Evolutionary conservation across 208 protist species (phyloP).

Genomic region (Trypanosoma conorhini): DNA sequence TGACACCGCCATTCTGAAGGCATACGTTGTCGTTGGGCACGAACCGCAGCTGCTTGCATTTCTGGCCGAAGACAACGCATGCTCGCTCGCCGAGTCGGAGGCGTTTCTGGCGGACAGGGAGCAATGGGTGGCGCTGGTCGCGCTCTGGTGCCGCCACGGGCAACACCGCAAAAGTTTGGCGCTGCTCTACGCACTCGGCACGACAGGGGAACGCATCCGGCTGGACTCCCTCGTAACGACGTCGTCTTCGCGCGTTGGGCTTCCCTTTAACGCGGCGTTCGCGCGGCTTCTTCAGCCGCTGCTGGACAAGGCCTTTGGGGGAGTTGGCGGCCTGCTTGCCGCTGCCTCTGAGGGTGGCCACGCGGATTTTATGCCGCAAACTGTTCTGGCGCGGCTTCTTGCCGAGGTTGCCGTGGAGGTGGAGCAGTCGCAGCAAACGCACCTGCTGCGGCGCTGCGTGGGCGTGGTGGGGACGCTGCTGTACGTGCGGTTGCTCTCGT

Average conservation of each 20-base stretch:
- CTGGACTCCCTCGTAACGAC: constrained; percentile 8
- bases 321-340: neutral
- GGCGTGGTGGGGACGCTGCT: constrained; percentile 29
- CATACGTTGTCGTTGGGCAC: constrained; percentile 31
- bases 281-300: constrained; percentile 9
- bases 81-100: constrained; percentile 32
- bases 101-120: constrained; percentile 35
- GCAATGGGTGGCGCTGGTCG: constrained; percentile 56
- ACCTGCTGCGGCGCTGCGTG: constrained; percentile 19
- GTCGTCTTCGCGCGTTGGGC: neutral
- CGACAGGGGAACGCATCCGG: constrained; percentile 20
- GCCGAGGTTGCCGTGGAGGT: neutral
- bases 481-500: constrained; percentile 18
- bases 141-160: constrained; percentile 33
- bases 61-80: constrained; percentile 40
- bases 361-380: constrained; percentile 22
- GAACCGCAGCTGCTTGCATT: constrained; percentile 58
- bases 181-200: constrained; percentile 24
- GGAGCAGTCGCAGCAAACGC: neutral
- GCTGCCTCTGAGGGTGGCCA: neutral
- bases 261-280: constrained; percentile 19
- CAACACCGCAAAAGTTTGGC: constrained; percentile 23
- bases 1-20: constrained; percentile 51
- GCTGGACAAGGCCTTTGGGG: neutral
- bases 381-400: constrained; percentile 7